Evolutionary conservation across 495 filamentous ascomycete genomes (phyloP).

Genomic region (Talaromyces borbonicus): DNA sequence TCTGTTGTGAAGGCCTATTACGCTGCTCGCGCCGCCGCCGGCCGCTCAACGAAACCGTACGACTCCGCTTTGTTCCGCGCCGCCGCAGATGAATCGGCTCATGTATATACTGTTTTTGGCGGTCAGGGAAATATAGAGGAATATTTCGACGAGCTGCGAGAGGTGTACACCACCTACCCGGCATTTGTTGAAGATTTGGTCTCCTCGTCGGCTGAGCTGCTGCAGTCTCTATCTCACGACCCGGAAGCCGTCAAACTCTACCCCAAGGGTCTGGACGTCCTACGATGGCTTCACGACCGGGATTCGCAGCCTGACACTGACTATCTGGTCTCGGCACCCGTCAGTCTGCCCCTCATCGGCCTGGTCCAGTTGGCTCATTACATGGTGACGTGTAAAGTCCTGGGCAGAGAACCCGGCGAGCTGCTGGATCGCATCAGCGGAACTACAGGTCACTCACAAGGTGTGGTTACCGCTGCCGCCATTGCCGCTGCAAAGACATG

Average conservation of each 20-base stretch:
- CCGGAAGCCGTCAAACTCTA: conserved; percentile 88
- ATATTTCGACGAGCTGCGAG: conserved; percentile 94
- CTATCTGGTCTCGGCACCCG: conserved; percentile 92
- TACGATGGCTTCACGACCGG: conserved; percentile 79
- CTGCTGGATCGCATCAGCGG: conserved; percentile 72
- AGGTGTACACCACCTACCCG: conserved; percentile 82
- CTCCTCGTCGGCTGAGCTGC: conserved; percentile 62
- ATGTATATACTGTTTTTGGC: conserved; percentile 86
- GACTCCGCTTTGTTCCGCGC: conserved; percentile 89
- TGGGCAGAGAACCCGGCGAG: conserved; percentile 79
- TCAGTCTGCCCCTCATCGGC: conserved; percentile 94
- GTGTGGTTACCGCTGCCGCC: conserved; percentile 85
- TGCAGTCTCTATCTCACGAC: conserved; percentile 76
- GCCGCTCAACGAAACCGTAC: conserved; percentile 74
- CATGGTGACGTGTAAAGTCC: conserved; percentile 77
- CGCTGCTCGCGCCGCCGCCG: conserved; percentile 70
- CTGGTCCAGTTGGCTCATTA: conserved; percentile 93
- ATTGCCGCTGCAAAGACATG: conserved; percentile 80
- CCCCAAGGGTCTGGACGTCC: conserved; percentile 86
- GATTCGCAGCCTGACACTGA: conserved; percentile 88
- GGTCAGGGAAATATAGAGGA: conserved; percentile 99
- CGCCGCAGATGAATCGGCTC: conserved; percentile 65
- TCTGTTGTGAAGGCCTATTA: conserved; percentile 84
- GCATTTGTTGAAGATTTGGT: conserved; percentile 83
- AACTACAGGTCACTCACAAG: conserved; percentile 94